These are phyloP conservation scores for Lepidium africanum DNA, from an alignment of 345 rosid species.

Conservation along the genomic window DNA sequence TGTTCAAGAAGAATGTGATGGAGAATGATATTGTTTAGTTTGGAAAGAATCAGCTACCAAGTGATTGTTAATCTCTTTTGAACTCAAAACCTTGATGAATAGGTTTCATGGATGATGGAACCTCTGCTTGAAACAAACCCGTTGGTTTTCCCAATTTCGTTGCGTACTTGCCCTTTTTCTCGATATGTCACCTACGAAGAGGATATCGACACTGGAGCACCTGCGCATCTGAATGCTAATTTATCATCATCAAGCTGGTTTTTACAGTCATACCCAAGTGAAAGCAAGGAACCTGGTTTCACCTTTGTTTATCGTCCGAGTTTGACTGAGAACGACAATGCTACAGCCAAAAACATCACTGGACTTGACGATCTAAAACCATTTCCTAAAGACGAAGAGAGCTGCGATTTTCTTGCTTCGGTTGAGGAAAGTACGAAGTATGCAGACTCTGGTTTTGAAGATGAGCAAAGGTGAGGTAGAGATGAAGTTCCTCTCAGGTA, in stretches of 20 bases:
- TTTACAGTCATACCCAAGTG: conserved; percentile 52
- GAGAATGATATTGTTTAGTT: conserved; percentile 26
- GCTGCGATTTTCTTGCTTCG: conserved; percentile 61
- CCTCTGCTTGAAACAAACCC: conserved; percentile 34
- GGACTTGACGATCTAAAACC: conserved; percentile 39
- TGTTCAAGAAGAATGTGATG: conserved; percentile 1
- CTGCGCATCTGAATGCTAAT: conserved; percentile 33
- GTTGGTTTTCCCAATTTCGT: conserved; percentile 27
- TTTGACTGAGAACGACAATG: conserved; percentile 36
- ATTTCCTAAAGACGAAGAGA: conserved; percentile 39
- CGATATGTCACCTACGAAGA: conserved; percentile 31
- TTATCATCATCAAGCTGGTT: conserved; percentile 32
- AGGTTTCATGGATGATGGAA: conserved; percentile 43
- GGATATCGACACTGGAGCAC: conserved; percentile 54
- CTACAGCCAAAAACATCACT: background rate
- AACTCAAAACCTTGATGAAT: conserved; percentile 21
- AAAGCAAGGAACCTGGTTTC: conserved; percentile 48
- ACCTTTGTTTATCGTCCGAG: conserved; percentile 67
- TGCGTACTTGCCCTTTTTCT: conserved; percentile 46
- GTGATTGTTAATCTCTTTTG: conserved; percentile 41
- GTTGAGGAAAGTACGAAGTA: conserved; percentile 50
- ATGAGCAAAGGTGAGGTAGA: conserved; percentile 51
- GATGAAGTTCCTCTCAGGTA: conserved; percentile 37
- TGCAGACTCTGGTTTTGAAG: conserved; percentile 64
- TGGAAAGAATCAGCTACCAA: conserved; percentile 44